phyloP scores from a whole-genome alignment of 164 flowering plant genomes.

The Vitis cinerea region DNA sequence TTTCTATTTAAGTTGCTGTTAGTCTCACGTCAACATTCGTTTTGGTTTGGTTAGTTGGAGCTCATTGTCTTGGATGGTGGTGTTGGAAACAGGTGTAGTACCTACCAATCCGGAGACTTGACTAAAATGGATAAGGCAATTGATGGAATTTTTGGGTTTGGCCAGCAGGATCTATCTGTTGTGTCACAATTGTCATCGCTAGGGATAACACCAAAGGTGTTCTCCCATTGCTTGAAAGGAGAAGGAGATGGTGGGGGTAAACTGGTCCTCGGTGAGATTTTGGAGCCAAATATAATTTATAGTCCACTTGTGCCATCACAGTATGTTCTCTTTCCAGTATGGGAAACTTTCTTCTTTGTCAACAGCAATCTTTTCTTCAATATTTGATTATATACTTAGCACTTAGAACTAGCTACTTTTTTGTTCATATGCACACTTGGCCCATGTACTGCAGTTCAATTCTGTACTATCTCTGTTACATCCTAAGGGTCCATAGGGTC shows the following conservation, averaged over 20 bases:
- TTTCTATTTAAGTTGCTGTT: neutral
- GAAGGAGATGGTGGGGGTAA: conserved; percentile 71
- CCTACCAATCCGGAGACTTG: conserved; percentile 62
- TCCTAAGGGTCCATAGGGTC: no score
- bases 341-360: neutral
- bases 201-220: conserved; percentile 61
- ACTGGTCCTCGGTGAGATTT: conserved; percentile 72
- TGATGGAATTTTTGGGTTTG: conserved; percentile 77
- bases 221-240: conserved; percentile 77
- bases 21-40: neutral
- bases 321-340: conserved; percentile 28
- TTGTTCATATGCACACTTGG: no score
- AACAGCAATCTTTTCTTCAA: neutral
- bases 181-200: conserved; percentile 61
- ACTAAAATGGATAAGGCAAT: conserved; percentile 57
- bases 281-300: conserved; percentile 68
- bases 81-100: conserved; percentile 53
- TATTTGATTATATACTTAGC: no score
- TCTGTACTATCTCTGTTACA: no score
- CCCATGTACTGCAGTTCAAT: no score
- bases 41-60: neutral
- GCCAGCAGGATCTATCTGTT: conserved; percentile 57
- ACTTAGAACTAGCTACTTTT: no score
- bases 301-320: conserved; percentile 67
- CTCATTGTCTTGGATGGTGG: conserved; percentile 2